Conservation (phyloP, 371 early-diverging fungal species). For the Massospora cicadina region DNA sequence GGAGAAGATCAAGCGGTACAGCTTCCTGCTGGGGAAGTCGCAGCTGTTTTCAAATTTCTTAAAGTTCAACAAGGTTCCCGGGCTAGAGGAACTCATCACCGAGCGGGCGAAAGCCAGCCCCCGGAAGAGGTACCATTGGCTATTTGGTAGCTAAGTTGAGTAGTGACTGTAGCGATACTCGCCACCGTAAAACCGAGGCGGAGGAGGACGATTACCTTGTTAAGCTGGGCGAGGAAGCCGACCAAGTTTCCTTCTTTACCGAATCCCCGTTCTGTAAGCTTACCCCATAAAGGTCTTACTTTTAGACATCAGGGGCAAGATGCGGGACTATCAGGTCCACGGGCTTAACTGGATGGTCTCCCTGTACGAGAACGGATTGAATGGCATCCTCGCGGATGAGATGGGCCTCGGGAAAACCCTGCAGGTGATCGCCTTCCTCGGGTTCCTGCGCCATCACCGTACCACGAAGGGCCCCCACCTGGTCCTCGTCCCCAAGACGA, state of each 20-base stretch:
- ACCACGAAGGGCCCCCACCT: constrained; percentile 40
- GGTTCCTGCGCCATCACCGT: neutral
- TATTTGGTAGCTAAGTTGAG: no score
- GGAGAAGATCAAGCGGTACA: constrained; percentile 1
- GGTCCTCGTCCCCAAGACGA: constrained; percentile 96
- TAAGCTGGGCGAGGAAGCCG: neutral
- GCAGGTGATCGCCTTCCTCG: constrained; percentile 26
- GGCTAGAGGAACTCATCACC: neutral
- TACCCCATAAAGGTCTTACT: neutral
- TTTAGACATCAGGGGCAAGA: constrained; percentile 11
- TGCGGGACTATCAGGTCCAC: constrained; percentile 93
- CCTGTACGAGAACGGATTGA: constrained; percentile 90
- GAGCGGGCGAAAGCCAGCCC: neutral
- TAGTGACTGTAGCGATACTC: neutral
- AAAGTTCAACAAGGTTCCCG: neutral
- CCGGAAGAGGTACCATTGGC: no score
- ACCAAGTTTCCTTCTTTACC: neutral
- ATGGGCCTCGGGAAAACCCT: constrained; percentile 99
- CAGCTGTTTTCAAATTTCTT: neutral
- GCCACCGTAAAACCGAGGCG: constrained; percentile 4
- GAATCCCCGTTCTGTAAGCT: constrained; percentile 24
- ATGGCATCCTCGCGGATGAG: constrained; percentile 98
- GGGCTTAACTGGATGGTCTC: constrained; percentile 99
- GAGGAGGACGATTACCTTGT: neutral
- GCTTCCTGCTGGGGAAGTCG: constrained; percentile 1